Evolutionary conservation across 345 rosid species (phyloP).

Genomic region (Salix brachista): DNA sequence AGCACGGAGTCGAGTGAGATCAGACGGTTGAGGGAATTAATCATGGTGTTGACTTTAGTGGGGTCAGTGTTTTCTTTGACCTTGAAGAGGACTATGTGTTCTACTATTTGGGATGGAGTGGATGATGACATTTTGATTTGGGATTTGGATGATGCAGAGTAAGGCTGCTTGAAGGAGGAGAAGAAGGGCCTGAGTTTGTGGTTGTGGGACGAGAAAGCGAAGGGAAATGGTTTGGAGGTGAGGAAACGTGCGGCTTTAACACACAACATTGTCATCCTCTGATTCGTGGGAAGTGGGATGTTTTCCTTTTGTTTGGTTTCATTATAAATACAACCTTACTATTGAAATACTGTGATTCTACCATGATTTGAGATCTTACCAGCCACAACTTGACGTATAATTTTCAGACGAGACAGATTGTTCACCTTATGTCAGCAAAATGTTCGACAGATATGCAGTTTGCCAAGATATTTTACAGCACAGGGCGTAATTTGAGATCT

Average conservation of each 20-base stretch:
- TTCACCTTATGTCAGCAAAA: too few species aligned
- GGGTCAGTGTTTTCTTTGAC: conserved; percentile 50
- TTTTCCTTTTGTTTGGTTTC: background rate
- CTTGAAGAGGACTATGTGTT: conserved; percentile 83
- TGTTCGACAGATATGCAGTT: too few species aligned
- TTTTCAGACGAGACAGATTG: too few species aligned
- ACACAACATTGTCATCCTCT: conserved; percentile 18
- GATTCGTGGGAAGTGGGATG: background rate
- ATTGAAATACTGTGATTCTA: too few species aligned
- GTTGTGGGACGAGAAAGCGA: conserved; percentile 10
- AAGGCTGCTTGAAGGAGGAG: conserved; percentile 16
- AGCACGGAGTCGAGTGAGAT: conserved; percentile 51
- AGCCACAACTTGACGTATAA: too few species aligned
- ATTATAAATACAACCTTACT: too few species aligned
- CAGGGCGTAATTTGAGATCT: too few species aligned
- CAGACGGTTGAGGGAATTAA: conserved; percentile 53
- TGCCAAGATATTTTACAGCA: too few species aligned
- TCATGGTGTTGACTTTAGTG: conserved; percentile 44
- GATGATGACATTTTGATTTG: conserved; percentile 32
- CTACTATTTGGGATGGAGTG: conserved; percentile 25
- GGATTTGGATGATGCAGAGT: background rate
- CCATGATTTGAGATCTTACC: too few species aligned
- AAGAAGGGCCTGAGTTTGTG: background rate
- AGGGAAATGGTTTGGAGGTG: conserved; percentile 18
- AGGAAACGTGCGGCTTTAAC: conserved; percentile 18